Base-by-base conservation (phyloP, 2,329 filamentous ascomycete species). In the Rutstroemia sp. region DNA sequence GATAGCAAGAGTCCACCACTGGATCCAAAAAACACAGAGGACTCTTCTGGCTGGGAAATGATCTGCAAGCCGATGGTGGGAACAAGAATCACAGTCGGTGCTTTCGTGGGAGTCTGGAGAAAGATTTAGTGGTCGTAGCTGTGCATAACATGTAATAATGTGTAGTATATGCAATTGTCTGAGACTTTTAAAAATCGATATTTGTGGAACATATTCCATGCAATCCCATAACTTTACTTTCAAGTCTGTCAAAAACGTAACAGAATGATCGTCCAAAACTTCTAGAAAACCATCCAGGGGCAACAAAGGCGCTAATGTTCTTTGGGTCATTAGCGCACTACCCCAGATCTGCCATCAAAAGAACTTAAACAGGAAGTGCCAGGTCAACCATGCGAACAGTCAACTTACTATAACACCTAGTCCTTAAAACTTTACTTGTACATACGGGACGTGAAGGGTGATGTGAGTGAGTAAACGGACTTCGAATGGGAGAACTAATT, bases 41-140 rank as follows among this genome's bases (percentile, higher is more conserved):
- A 57, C 19, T 58, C 61, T 3, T 51, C 63, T 19, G 69, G 72
- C 4, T 71, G 68, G 58, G 73, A 76, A 39, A 72, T 78, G 61
- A 70, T 81, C n/a, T 80, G 78, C 59, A 71, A 78, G 54, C 78
- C 78, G 2, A 78, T 76, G 60, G 76, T 78, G 53, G 77, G 77
- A 8, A 60, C 70, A 8, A 68, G 71, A 49, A 71, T 76, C 42
- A 66, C 72, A 7, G 78, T 76, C 12, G 78, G 78, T 45, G 78
- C 77, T 2, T 80, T 81, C 60, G 67, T 80, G 50, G 78, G 73
- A 2, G 63, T 79, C 34, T 80, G 64, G 63, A 61, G 59, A 17
- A 63, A 58, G 38, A 64, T 63, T 23, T 52, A 57, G 5, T 17
- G 14, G 54, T 51, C 21, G 45, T 27, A 46, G n/a, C 39, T 12